These are phyloP conservation scores for Botrytis squamosa DNA, from an alignment of 2,329 filamentous ascomycete genomes.

Conservation along the genomic window DNA sequence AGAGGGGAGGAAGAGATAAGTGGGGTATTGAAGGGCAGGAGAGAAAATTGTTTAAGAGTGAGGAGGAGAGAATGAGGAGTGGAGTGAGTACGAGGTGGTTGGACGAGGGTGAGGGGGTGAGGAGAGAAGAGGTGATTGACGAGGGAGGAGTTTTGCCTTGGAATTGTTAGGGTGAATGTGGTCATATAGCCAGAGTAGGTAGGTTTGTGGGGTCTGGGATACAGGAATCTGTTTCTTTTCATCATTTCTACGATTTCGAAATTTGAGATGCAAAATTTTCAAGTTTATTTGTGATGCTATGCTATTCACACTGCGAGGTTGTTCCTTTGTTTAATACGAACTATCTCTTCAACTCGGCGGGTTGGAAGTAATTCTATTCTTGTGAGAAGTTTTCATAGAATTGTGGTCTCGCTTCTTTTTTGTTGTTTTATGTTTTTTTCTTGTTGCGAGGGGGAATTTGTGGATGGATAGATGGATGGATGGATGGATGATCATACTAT, in stretches of 20 bases:
- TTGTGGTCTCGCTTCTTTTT: neutral
- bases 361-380: rapidly evolving
- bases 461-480: neutral
- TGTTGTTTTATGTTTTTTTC: neutral
- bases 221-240: no score
- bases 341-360: neutral
- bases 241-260: no score
- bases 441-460: neutral
- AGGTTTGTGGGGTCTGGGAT: neutral
- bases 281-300: neutral
- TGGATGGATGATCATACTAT: no score
- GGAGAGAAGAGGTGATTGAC: conserved; percentile 10
- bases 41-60: conserved; percentile 22
- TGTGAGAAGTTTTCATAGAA: neutral
- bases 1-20: conserved; percentile 37
- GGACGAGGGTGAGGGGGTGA: neutral
- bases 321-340: no score
- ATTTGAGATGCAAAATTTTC: neutral
- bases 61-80: neutral
- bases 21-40: conserved; percentile 26
- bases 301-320: no score
- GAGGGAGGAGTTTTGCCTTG: neutral
- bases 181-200: neutral
- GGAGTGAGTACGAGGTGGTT: conserved; percentile 2
- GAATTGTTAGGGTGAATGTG: neutral